Conservation (phyloP, 805 yeast species). For the Ogataea henricii region DNA sequence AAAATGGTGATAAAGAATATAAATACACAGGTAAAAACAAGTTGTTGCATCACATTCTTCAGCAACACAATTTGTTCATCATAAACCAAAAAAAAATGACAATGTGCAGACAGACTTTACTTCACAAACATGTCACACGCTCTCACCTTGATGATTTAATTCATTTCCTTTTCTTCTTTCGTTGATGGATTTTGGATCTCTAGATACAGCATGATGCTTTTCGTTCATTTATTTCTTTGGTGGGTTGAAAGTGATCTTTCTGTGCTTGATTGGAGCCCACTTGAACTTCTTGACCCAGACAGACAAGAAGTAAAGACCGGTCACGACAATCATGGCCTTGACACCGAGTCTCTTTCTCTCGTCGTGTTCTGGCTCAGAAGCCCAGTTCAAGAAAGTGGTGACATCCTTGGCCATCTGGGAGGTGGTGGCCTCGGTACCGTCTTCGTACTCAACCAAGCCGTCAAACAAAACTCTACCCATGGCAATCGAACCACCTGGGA, state of each 20-base stretch:
- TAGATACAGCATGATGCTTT: slow-evolving; percentile 12
- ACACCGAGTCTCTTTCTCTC: slow-evolving; percentile 96
- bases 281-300: slow-evolving; percentile 96
- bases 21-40: slow-evolving; percentile 12
- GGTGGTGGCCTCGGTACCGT: slow-evolving; percentile 97
- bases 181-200: slow-evolving; percentile 8
- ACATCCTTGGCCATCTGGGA: slow-evolving; percentile 99
- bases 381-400: slow-evolving; percentile 94
- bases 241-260: slow-evolving; percentile 91
- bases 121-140: neutral
- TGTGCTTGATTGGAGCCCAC: slow-evolving; percentile 94
- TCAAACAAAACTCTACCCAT: slow-evolving; percentile 99
- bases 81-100: slow-evolving; percentile 5
- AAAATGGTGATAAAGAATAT: slow-evolving; percentile 8
- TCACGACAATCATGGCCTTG: slow-evolving; percentile 81
- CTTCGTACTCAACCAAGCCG: slow-evolving; percentile 97
- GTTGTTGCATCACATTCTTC: slow-evolving; percentile 1
- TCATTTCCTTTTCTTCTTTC: slow-evolving; percentile 7
- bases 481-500: slow-evolving; percentile 99
- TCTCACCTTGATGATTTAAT: slow-evolving; percentile 1
- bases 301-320: slow-evolving; percentile 77
- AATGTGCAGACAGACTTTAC: neutral
- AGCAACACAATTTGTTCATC: slow-evolving; percentile 3
- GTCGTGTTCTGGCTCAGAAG: slow-evolving; percentile 97
- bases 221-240: slow-evolving; percentile 62